These are phyloP conservation scores for Claviceps pazoutovae DNA, from an alignment of 2,329 filamentous ascomycete genomes.

Conservation along the genomic window DNA sequence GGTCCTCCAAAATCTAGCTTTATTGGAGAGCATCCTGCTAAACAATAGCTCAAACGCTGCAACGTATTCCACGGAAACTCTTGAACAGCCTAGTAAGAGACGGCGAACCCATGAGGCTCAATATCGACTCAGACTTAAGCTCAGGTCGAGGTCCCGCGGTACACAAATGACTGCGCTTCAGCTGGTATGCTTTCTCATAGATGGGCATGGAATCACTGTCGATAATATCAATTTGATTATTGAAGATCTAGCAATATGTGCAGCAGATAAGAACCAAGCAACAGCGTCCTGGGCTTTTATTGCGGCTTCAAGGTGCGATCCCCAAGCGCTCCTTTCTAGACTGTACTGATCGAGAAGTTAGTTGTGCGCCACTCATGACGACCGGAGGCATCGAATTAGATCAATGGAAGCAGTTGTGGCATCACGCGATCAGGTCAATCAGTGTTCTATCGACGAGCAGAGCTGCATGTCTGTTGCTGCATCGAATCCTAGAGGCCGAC, in stretches of 20 bases:
- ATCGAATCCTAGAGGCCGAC: slow-evolving; percentile 48
- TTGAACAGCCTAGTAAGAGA: slow-evolving; percentile 39
- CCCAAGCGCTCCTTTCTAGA: background rate
- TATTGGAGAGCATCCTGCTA: slow-evolving; percentile 37
- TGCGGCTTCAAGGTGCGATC: slow-evolving; percentile 57
- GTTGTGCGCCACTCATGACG: slow-evolving; percentile 16
- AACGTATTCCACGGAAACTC: slow-evolving; percentile 14
- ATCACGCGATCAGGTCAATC: slow-evolving; percentile 55
- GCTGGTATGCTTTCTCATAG: slow-evolving; percentile 42
- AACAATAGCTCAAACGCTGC: slow-evolving; percentile 11
- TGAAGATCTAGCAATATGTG: slow-evolving; percentile 40
- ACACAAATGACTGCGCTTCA: slow-evolving; percentile 40
- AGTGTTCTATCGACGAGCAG: slow-evolving; percentile 59
- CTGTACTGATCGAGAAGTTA: slow-evolving; percentile 13
- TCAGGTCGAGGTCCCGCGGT: slow-evolving; percentile 30
- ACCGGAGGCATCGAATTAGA: slow-evolving; percentile 22
- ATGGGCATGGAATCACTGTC: slow-evolving; percentile 27
- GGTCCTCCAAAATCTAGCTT: slow-evolving; percentile 42
- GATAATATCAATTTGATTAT: slow-evolving; percentile 44
- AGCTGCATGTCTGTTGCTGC: slow-evolving; percentile 61
- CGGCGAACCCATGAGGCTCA: slow-evolving; percentile 28
- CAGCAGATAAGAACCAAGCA: slow-evolving; percentile 54
- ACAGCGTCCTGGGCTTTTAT: slow-evolving; percentile 73
- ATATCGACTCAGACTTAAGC: slow-evolving; percentile 34
- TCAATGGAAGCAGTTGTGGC: slow-evolving; percentile 64